Conservation (phyloP, 2,329 filamentous ascomycete species). For the Phialocephala sp. region DNA sequence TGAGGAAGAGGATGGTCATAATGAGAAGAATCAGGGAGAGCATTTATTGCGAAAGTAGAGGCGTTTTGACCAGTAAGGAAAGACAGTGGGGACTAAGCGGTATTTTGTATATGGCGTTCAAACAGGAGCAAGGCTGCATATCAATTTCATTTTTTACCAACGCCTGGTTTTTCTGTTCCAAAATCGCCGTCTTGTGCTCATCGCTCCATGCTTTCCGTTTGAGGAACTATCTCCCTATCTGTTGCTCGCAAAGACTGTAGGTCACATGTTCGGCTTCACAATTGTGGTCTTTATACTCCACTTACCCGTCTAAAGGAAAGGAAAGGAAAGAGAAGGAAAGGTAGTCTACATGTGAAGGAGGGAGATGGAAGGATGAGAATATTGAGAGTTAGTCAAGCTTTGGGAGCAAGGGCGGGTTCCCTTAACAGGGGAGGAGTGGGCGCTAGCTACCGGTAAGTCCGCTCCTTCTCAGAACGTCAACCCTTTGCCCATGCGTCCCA, state of each 20-base stretch:
- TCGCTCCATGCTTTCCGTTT: background rate
- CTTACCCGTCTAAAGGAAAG: background rate
- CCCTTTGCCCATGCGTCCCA: no score
- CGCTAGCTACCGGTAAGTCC: no score
- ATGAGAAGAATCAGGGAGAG: constrained; percentile 31
- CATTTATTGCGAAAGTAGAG: constrained; percentile 31
- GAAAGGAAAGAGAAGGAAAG: no score
- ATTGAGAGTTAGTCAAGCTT: no score
- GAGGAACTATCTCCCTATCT: background rate
- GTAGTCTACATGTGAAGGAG: no score
- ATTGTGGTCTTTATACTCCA: background rate
- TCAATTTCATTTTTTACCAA: background rate
- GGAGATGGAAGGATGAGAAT: no score
- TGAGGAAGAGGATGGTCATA: constrained; percentile 40
- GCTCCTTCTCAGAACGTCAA: no score
- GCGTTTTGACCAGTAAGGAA: background rate
- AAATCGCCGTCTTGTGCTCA: background rate
- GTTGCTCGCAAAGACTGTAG: background rate
- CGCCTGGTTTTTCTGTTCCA: background rate
- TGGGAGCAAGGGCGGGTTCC: no score
- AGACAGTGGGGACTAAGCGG: background rate
- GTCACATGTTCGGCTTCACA: no score
- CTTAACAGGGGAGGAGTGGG: no score
- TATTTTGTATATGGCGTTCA: constrained; percentile 7
- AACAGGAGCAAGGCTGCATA: constrained; percentile 4